Evolutionary conservation across 306 rosid species (phyloP), one percentile per base, ranked within the genome.

Genomic region (Vachellia pachyceras): DNA sequence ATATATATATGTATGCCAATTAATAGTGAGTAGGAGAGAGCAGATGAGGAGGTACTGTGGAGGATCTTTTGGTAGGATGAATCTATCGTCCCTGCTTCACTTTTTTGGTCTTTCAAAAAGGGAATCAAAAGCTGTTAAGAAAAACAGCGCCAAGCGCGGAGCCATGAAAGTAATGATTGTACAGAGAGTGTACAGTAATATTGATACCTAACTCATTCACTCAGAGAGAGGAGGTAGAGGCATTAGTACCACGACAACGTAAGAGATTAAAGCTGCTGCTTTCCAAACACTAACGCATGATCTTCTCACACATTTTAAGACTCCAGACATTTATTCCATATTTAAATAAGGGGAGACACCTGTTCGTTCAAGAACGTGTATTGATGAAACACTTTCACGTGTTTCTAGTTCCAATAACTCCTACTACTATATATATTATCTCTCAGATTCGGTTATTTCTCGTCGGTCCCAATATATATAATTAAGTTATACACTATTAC

Each of bases 71-170:
- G 25, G 8, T 37, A 66, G 14, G 13, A 67, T 39, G 7, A 33
- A 55, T 9, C 6, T 58, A 8, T 20, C 15, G 46, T 66, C 71
- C 71, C 7, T n/a, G 72, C 50, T 39, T 33, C 41, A 18, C 12
- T 41, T 68, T 68, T 67, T 10, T 3, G 33, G 6, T 20, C 73
- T n/a, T 20, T 68, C 73, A 68, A 40, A 68, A 67, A n/a, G 14
- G 73, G 73, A 41, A 68, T 68, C 73, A 68, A 67, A 68, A 17
- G 11, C 73, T 10, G n/a, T 20, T n/a, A 20, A 39, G 52, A 68
- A 68, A 68, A 44, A 72, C 77, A 75, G 84, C 84, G 80, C 13
- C 63, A 55, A 81, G 54, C 39, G 71, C 84, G 80, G 84, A 81
- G 39, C 36, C 71, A 55, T n/a, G 41, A 9, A 35, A 74, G 73